phyloP scores from a whole-genome alignment of 2,329 filamentous ascomycete genomes.

The Aspergillus puulaauensis region DNA sequence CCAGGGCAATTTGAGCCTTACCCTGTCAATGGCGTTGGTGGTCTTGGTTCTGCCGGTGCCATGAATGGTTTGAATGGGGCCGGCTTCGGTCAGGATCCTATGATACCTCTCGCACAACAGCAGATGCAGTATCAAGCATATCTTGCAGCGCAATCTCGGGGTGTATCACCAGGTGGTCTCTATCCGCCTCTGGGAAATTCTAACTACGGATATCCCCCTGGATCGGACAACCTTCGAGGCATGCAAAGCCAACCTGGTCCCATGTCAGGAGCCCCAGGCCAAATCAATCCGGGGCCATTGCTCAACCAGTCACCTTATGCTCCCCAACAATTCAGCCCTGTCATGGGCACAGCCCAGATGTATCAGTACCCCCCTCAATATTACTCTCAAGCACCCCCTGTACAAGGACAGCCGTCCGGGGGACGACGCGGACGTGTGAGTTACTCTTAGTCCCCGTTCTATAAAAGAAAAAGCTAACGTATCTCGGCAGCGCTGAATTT shows the following conservation, averaged over 20 bases:
- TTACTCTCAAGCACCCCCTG: slow-evolving; percentile 45
- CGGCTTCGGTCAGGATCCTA: slow-evolving; percentile 39
- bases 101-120: slow-evolving; percentile 46
- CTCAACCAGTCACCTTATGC: slow-evolving; percentile 49
- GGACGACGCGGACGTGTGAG: slow-evolving; percentile 57
- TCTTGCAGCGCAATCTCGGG: slow-evolving; percentile 47
- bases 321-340: slow-evolving; percentile 46
- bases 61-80: slow-evolving; percentile 28
- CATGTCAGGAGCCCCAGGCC: slow-evolving; percentile 34
- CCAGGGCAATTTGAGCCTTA: slow-evolving; percentile 41
- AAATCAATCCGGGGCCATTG: slow-evolving; percentile 45
- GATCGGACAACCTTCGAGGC: slow-evolving; percentile 39
- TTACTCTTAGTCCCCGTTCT: slow-evolving; percentile 16
- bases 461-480: slow-evolving; percentile 14
- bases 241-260: slow-evolving; percentile 40
- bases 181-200: slow-evolving; percentile 47
- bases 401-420: slow-evolving; percentile 46
- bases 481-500: slow-evolving; percentile 30
- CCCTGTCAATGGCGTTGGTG: slow-evolving; percentile 34
- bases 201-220: slow-evolving; percentile 45
- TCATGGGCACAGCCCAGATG: slow-evolving; percentile 44
- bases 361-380: slow-evolving; percentile 56
- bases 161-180: slow-evolving; percentile 44
- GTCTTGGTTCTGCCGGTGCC: slow-evolving; percentile 21
- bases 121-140: slow-evolving; percentile 60